Evolutionary conservation across 1,284 basidiomycete genomes (phyloP), one percentile per base, ranked within the genome.

Genomic region (Moniliophthora roreri): DNA sequence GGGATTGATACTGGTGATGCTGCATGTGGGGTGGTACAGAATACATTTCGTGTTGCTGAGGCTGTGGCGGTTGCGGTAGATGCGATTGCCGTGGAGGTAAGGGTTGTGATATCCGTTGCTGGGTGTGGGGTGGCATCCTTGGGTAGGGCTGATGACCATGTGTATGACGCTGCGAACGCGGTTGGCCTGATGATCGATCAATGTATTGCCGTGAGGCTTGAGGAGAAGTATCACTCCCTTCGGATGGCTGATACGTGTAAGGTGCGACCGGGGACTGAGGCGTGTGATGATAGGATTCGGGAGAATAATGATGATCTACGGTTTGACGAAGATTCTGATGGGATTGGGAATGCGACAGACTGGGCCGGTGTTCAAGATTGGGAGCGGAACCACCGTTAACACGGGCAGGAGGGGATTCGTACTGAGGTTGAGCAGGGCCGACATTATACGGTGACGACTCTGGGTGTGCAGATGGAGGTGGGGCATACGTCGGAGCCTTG

Each of bases 1-100:
- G 39, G 32, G 45, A 49, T 18, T 46, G 20, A 10, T 37, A 21
- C 16, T 42, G 53, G 16, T 54, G 56, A 18, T 52, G 52, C 15
- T 52, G 47, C 32, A 51, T 56, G 47, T 61, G 60, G 0, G 57
- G 53, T 20, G 60, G 58, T 8, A 62, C 51, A 32, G 58, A n/a
- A 48, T 63, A 62, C 58, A 63, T 61, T 45, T 64, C 59, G 36
- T 61, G 60, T 47, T 28, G 24, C 24, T 24, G 24, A 46, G 23
- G 44, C 44, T 55, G 55, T n/a, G 46, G 55, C 10, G 48, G 50
- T 9, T 21, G 26, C 13, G 53, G 39, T 11, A 32, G 24, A 18
- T 24, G 26, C n/a, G n/a, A n/a, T 7, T 32, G 47, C 2, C 34
- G 28, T 11, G 28, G 11, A 32, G 28, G 28, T 32, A 11, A 6